These are phyloP conservation scores for Marasmius fiardii DNA, from an alignment of 1,284 basidiomycete genomes.

Conservation along the genomic window DNA sequence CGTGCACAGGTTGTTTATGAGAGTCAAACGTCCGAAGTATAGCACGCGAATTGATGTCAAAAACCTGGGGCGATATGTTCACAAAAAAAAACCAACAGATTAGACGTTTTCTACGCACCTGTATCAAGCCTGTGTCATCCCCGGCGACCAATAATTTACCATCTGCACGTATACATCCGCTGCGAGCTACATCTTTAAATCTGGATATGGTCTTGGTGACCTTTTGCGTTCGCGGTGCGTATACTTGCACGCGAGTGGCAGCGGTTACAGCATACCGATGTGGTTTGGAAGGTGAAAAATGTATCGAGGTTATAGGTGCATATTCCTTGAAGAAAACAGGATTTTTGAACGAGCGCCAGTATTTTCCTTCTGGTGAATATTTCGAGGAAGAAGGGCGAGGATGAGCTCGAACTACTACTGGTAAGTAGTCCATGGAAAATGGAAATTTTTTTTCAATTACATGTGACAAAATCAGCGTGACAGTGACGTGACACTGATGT, in stretches of 20 bases:
- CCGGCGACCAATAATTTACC: slow-evolving; percentile 95
- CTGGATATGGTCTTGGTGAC: slow-evolving; percentile 94
- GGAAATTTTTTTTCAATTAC: neutral
- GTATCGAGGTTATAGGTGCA: slow-evolving; percentile 88
- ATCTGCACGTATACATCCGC: slow-evolving; percentile 85
- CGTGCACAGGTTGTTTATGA: slow-evolving; percentile 95
- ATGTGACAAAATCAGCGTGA: slow-evolving; percentile 10
- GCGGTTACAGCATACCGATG: slow-evolving; percentile 96
- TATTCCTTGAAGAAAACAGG: slow-evolving; percentile 94
- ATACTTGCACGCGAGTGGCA: slow-evolving; percentile 92
- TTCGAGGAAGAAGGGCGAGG: slow-evolving; percentile 54
- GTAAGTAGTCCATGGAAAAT: slow-evolving; percentile 69
- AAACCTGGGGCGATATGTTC: slow-evolving; percentile 54
- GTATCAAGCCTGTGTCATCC: slow-evolving; percentile 91
- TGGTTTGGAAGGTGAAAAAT: slow-evolving; percentile 83
- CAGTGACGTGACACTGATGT: slow-evolving; percentile 16
- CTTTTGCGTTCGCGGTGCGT: slow-evolving; percentile 93
- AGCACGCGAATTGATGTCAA: slow-evolving; percentile 93
- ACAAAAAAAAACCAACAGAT: slow-evolving; percentile 3
- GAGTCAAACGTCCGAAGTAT: slow-evolving; percentile 90
- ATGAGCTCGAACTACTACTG: slow-evolving; percentile 63
- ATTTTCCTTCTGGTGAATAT: slow-evolving; percentile 68
- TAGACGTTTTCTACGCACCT: slow-evolving; percentile 44
- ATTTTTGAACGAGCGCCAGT: slow-evolving; percentile 81
- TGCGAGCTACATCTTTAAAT: slow-evolving; percentile 94